Base-by-base conservation (phyloP, 106 monocot genomes). In the Allium sativum region DNA sequence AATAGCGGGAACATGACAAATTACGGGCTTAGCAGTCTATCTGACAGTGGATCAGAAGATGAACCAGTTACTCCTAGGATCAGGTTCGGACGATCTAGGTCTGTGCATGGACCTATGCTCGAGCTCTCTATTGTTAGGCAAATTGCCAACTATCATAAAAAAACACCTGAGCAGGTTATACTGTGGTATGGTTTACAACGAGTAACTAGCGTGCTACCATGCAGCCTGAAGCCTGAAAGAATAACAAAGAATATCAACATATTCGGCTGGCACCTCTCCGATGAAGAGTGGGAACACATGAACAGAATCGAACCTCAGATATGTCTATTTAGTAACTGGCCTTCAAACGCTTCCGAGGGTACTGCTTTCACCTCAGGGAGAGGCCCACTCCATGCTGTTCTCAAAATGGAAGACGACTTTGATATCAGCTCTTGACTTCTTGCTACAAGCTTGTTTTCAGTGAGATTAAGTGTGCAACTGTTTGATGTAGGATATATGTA, bases 11-110 rank as follows among this genome's bases (percentile, higher is more conserved):
- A 61, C 61, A 46, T 73, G 53, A 61, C 65, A 52, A 69, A 50
- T 9, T 46, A 45, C 1, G 68, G 72, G 56, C 18, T 56, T 72
- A 31, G 70, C 58, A 31, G 70, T 62, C 57, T 76, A 12, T 85
- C 85, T 64, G 92, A 92, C 55, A 87, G 91, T 76, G 86, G 87
- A 31, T 83, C 86, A 66, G 91, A 92, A 69, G 92, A 92, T 72
- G 92, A 93, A 68, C 71, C 74, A 43, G 92, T 84, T 58, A 93
- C 92, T 59, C 92, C 92, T 61, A 84, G 84, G 21, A 79, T 88
- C 55, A 42, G 78, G 16, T 88, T 88, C 51, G 78, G 84, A 73
- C 81, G 87, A 48, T 93, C 92, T 52, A 79, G 92, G 60, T 93
- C 92, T 18, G 92, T 93, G 40, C 92, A 93, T 70, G 81, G 84